phyloP scores from a whole-genome alignment of 495 filamentous ascomycete species.

The Tuber indicum region DNA sequence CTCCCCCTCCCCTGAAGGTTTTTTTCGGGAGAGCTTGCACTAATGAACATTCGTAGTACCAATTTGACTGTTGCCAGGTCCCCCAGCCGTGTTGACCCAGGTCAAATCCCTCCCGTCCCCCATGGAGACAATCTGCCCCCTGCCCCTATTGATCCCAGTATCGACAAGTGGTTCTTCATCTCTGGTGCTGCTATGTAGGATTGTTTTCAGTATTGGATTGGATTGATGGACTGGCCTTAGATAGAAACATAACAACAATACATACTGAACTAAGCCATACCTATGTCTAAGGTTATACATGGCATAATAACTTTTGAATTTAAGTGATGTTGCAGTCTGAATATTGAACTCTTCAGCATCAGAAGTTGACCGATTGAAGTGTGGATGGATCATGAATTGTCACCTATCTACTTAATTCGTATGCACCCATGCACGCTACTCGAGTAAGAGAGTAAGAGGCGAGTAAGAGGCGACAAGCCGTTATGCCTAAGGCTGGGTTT shows the following conservation, averaged over 20 bases:
- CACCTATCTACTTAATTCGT: neutral
- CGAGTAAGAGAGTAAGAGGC: too few relatives aligned
- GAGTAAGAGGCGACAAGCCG: neutral
- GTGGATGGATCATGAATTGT: neutral
- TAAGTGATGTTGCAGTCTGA: neutral
- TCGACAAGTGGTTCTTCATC: conserved; percentile 99
- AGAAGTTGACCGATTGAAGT: neutral
- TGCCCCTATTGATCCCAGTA: conserved; percentile 87
- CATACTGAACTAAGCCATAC: neutral
- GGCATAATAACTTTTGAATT: neutral
- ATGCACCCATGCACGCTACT: neutral
- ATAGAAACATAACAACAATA: neutral
- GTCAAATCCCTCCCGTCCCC: conserved; percentile 65
- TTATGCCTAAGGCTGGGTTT: neutral
- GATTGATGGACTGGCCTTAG: neutral
- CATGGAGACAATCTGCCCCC: conserved; percentile 67
- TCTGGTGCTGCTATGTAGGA: conserved; percentile 85
- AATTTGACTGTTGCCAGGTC: conserved; percentile 71
- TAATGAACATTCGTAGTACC: conserved; percentile 53
- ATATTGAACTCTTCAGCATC: neutral
- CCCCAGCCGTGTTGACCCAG: conserved; percentile 55
- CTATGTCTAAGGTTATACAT: neutral
- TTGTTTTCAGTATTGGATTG: conserved; percentile 4
- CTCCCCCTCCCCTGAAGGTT: conserved; percentile 17
- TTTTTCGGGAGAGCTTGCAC: conserved; percentile 15